Evolutionary conservation across 2,329 filamentous ascomycete species (phyloP), one percentile per base, ranked within the genome.

Genomic region (Curvularia eragrostidis): DNA sequence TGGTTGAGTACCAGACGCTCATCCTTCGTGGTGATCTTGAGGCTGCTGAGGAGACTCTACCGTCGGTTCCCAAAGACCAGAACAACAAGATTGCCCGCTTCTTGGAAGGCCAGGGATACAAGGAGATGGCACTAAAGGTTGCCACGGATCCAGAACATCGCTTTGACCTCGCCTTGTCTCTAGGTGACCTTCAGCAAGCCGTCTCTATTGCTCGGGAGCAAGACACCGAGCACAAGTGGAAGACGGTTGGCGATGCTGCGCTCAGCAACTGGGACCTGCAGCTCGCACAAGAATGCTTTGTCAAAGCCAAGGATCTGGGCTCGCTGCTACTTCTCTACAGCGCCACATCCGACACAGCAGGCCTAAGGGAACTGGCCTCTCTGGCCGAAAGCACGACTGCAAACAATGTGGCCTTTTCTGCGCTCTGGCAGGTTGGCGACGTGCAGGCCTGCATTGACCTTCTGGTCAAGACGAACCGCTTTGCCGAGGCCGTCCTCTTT

Each of bases 51-150:
- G 93, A 96, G 74, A 84, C 97, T 63, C 86, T 99, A 15, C 83
- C 87, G 4, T 89, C 89, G 19, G 93, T 99, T 36, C 93, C 94
- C 0, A 82, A 88, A n/a, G 91, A 96, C 63, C 93, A 99, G 77
- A 90, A 97, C 78, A 97, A 97, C 84, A 98, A 98, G 82, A 96
- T 99, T 68, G 95, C 95, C 3, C 89, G 95, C 21, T 99, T 99
- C 84, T 84, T 99, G 52, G 95, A 98, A 78, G 95, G 95, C 2
- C 95, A 99, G 78, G 94, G 94, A 39, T 92, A 97, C 80, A 98
- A 98, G 80, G 94, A 98, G 70, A 85, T 97, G 65, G 95, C 95
- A 0, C 85, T 99, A 15, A 91, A 97, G 66, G 92, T 99, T 15
- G 93, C 95, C 9, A 97, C 94, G 0, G 95, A 99, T 70, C 84